A percentile compares a stretch with the other conserved stretches of the same genome.
These are phyloP conservation scores for Chrysopogon serrulatus DNA, from an alignment of 176 grass and related monocot species.

Conservation along the genomic window DNA sequence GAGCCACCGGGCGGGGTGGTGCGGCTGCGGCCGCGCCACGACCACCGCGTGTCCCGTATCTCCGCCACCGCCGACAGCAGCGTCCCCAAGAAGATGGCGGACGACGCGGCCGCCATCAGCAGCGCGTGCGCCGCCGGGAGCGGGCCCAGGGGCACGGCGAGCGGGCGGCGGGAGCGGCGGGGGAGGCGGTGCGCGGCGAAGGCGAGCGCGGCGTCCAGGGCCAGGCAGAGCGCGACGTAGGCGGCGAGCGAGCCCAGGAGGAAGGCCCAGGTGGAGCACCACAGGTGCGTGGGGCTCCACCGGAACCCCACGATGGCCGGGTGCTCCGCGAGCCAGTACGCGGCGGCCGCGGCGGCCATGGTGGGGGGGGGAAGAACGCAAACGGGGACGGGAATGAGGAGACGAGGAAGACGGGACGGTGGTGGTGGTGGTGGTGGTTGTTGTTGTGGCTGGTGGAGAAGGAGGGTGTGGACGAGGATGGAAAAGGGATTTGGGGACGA, in stretches of 20 bases:
- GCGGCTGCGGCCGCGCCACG: constrained; percentile 69
- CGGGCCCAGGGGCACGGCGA: constrained; percentile 46
- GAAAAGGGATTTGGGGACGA: constrained; percentile 16
- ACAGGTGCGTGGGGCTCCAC: constrained; percentile 62
- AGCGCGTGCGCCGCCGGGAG: constrained; percentile 60
- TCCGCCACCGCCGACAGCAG: constrained; percentile 69
- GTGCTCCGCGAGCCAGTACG: constrained; percentile 90
- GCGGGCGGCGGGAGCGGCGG: not conserved
- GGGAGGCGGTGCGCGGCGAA: not conserved
- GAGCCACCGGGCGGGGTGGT: constrained; percentile 75
- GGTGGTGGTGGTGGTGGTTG: not conserved
- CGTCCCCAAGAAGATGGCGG: constrained; percentile 57
- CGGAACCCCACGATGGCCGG: constrained; percentile 83
- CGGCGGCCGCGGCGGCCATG: constrained; percentile 17
- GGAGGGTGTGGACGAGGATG: not conserved
- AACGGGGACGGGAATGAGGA: not conserved
- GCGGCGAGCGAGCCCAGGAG: constrained; percentile 48
- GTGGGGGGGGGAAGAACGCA: not conserved
- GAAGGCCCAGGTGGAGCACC: constrained; percentile 83
- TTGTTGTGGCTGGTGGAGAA: not conserved
- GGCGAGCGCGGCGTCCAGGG: constrained; percentile 26
- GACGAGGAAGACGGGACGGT: no score
- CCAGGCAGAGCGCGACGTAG: constrained; percentile 49
- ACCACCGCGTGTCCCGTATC: constrained; percentile 89
- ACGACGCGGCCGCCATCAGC: constrained; percentile 53